Percentiles rank a stretch among this genome's conserved stretches.
Evolutionary conservation across 2,329 filamentous ascomycete genomes (phyloP).

Genomic region (Cladophialophora immunda): DNA sequence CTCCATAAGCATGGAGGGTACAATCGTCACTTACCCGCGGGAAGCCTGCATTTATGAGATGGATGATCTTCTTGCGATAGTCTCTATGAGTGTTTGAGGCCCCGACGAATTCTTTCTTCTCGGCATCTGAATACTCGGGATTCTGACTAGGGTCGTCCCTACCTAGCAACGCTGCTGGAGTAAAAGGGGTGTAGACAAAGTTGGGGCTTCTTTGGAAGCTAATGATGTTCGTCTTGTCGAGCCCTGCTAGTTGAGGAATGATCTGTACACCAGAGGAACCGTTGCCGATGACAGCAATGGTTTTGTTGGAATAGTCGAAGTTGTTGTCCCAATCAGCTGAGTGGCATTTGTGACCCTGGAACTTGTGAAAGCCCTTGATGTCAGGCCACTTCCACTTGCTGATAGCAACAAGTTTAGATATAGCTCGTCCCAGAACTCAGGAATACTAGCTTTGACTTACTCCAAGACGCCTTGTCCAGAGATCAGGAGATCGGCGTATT

Average conservation of each 20-base stretch:
- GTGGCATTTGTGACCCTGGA: slow-evolving; percentile 42
- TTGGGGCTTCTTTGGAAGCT: slow-evolving; percentile 46
- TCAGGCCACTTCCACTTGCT: slow-evolving; percentile 42
- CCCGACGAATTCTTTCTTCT: slow-evolving; percentile 42
- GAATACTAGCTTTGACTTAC: too few relatives aligned
- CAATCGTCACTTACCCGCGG: too few relatives aligned
- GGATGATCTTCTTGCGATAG: slow-evolving; percentile 47
- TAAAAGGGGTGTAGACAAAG: slow-evolving; percentile 44
- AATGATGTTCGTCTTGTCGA: slow-evolving; percentile 40
- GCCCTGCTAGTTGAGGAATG: slow-evolving; percentile 41
- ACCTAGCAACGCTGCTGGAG: slow-evolving; percentile 34
- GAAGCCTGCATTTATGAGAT: too few relatives aligned
- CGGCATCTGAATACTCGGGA: slow-evolving; percentile 41
- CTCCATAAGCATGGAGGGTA: too few relatives aligned
- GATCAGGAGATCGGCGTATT: slow-evolving; percentile 49
- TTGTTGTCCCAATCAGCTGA: slow-evolving; percentile 42
- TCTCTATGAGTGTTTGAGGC: slow-evolving; percentile 44
- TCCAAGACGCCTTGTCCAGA: slow-evolving; percentile 43
- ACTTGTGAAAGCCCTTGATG: slow-evolving; percentile 41
- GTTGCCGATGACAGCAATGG: slow-evolving; percentile 45
- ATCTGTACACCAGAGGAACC: slow-evolving; percentile 52
- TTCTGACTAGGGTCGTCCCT: slow-evolving; percentile 39
- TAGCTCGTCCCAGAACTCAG: too few relatives aligned
- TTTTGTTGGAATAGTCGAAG: slow-evolving; percentile 42
- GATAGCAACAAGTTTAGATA: too few relatives aligned